A percentile compares a stretch with the other conserved stretches of the same genome.
Evolutionary conservation across 2,329 filamentous ascomycete species (phyloP).

Genomic region (Fusarium setosum): DNA sequence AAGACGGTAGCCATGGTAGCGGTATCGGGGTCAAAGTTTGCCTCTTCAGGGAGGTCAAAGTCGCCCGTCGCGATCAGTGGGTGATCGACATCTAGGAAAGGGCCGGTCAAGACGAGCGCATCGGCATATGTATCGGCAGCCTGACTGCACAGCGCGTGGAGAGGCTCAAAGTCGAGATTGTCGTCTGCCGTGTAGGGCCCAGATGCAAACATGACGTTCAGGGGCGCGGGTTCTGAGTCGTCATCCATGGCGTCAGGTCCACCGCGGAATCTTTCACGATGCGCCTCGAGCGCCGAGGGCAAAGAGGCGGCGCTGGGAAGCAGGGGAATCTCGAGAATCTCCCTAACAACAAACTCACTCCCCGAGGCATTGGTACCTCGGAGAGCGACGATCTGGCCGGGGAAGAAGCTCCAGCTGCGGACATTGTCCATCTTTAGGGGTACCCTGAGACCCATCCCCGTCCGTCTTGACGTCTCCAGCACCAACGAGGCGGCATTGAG

Average conservation of each 20-base stretch:
- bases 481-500: constrained; percentile 88
- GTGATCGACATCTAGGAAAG: constrained; percentile 93
- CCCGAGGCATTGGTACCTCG: constrained; percentile 89
- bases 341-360: constrained; percentile 81
- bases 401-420: constrained; percentile 84
- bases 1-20: constrained; percentile 87
- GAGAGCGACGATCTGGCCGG: constrained; percentile 91
- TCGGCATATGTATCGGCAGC: constrained; percentile 82
- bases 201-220: constrained; percentile 82
- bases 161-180: constrained; percentile 89
- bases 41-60: constrained; percentile 78
- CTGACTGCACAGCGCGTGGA: constrained; percentile 83
- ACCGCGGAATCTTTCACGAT: constrained; percentile 76
- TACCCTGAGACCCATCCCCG: constrained; percentile 84
- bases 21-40: constrained; percentile 77
- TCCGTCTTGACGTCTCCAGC: constrained; percentile 86
- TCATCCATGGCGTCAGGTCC: constrained; percentile 72
- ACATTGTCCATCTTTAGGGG: constrained; percentile 81
- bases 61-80: constrained; percentile 85
- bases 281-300: constrained; percentile 71
- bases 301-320: constrained; percentile 80
- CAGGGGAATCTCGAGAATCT: constrained; percentile 80
- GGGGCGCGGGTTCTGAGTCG: constrained; percentile 65
- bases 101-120: constrained; percentile 82
- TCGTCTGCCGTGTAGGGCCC: constrained; percentile 95